Evolutionary conservation across 306 rosid species (phyloP).

Genomic region (Boehmeria nivea): DNA sequence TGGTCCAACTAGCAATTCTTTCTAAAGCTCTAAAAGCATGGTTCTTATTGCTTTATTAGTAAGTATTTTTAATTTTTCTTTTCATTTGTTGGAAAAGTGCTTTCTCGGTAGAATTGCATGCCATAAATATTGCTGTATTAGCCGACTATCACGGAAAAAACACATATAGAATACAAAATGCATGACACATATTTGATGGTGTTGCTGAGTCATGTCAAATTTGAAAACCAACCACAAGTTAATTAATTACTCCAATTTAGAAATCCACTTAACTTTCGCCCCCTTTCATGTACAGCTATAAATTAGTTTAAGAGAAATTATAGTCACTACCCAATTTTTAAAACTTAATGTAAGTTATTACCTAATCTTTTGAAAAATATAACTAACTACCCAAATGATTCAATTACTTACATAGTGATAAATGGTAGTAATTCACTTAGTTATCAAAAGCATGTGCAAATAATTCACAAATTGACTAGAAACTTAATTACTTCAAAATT

Average conservation of each 20-base stretch:
- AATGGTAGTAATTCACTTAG: too few species aligned
- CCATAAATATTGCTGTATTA: too few species aligned
- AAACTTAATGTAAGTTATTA: too few species aligned
- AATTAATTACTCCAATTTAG: not conserved
- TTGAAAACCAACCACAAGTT: not conserved
- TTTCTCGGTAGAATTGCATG: not conserved
- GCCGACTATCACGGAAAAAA: not conserved
- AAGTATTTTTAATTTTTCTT: not conserved
- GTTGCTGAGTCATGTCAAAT: not conserved
- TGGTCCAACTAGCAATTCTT: not conserved
- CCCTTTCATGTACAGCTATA: too few species aligned
- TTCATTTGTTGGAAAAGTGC: not conserved
- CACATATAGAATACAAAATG: not conserved
- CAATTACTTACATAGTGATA: too few species aligned
- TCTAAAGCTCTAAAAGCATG: constrained; percentile 2
- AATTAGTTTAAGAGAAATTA: too few species aligned
- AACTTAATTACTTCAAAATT: too few species aligned
- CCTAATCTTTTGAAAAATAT: too few species aligned
- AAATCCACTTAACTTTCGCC: not conserved
- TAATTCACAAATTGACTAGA: too few species aligned
- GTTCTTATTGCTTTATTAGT: constrained; percentile 3
- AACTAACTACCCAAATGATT: too few species aligned
- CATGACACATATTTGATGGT: not conserved
- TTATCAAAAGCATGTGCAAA: too few species aligned
- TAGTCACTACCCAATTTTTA: too few species aligned